A percentile compares a stretch with the other conserved stretches of the same genome.
phyloP scores from a whole-genome alignment of 495 filamentous ascomycete genomes.

The Aspergillus mulundensis region DNA sequence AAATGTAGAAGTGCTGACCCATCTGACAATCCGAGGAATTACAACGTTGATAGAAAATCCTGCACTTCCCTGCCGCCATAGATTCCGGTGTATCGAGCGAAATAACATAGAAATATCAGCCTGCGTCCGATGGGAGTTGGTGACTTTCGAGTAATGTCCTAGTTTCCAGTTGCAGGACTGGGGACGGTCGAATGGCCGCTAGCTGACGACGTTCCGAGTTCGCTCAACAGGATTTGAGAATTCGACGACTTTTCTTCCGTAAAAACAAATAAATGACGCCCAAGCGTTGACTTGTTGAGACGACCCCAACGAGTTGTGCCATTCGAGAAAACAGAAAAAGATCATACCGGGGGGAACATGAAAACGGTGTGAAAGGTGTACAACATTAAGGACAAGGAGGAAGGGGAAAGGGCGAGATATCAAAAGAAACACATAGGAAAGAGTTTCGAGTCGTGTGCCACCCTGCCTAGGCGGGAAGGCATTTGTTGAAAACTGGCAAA shows the following conservation, averaged over 20 bases:
- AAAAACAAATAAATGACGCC: conserved; percentile 31
- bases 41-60: conserved; percentile 43
- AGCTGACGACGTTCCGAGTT: conserved; percentile 33
- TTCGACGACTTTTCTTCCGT: conserved; percentile 23
- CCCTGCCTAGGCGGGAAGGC: background rate
- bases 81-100: conserved; percentile 42
- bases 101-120: conserved; percentile 42
- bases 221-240: conserved; percentile 32
- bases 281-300: conserved; percentile 33
- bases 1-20: conserved; percentile 44
- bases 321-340: conserved; percentile 19
- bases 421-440: conserved; percentile 14
- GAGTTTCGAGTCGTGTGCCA: background rate
- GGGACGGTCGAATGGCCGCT: conserved; percentile 33
- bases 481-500: background rate
- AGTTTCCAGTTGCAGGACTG: conserved; percentile 9
- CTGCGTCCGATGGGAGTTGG: conserved; percentile 37
- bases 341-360: conserved; percentile 11
- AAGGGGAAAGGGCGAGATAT: conserved; percentile 9
- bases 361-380: conserved; percentile 10
- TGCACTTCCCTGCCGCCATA: conserved; percentile 44
- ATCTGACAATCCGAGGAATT: conserved; percentile 48
- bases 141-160: conserved; percentile 6
- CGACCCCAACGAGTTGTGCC: conserved; percentile 27
- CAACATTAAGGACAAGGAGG: conserved; percentile 10